These are phyloP conservation scores for Entonaema liquescens DNA, from an alignment of 495 filamentous ascomycete genomes.

Conservation along the genomic window DNA sequence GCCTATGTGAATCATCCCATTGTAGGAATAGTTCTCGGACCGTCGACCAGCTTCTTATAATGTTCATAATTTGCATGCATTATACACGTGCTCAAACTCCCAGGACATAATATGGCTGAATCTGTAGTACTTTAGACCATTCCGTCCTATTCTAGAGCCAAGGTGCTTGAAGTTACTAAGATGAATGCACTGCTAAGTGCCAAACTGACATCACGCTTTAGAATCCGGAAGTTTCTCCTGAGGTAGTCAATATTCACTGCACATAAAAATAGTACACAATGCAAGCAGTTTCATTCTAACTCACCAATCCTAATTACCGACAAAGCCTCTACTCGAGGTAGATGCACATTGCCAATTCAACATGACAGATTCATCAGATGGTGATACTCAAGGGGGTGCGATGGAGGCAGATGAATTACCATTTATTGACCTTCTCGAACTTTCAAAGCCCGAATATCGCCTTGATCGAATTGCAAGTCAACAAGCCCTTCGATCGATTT, in stretches of 20 bases:
- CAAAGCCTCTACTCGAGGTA: not conserved
- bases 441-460: not conserved
- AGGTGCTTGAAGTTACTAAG: not conserved
- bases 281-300: not conserved
- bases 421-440: not conserved
- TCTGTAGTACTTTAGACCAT: not conserved
- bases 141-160: not conserved
- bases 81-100: no score
- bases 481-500: not conserved
- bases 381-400: not conserved
- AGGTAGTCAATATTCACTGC: not conserved
- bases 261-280: not conserved
- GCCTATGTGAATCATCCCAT: not conserved
- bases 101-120: not conserved
- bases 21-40: not conserved
- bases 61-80: not conserved
- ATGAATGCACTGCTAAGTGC: not conserved
- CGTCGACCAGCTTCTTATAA: not conserved
- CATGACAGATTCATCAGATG: not conserved
- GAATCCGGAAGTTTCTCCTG: not conserved
- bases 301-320: not conserved
- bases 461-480: not conserved
- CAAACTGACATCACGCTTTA: not conserved
- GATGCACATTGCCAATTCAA: not conserved
- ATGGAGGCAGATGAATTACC: not conserved